phyloP scores from a whole-genome alignment of 2,329 filamentous ascomycete species.

The Aureobasidium sp. region DNA sequence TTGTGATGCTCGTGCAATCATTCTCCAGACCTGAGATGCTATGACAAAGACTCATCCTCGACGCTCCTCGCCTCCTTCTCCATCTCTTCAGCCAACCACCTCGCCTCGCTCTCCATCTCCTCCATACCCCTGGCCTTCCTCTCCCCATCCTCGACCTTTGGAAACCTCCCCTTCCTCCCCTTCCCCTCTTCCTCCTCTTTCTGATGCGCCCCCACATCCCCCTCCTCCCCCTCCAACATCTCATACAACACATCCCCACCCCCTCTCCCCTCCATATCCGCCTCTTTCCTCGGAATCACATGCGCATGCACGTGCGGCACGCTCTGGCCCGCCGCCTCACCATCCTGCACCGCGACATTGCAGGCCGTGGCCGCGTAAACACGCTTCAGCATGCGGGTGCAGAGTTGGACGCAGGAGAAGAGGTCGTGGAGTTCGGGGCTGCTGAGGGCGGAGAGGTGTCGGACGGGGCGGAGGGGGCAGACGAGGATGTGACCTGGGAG shows the following conservation, averaged over 20 bases:
- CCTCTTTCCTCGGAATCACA: conserved; percentile 64
- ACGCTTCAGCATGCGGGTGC: conserved; percentile 64
- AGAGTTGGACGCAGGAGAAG: conserved; percentile 75
- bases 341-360: conserved; percentile 94
- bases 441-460: conserved; percentile 66
- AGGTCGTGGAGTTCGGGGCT: conserved; percentile 69
- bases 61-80: conserved; percentile 30
- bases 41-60: neutral
- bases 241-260: conserved; percentile 71
- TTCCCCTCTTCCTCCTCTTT: conserved; percentile 39
- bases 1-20: neutral
- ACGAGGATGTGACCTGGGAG: conserved; percentile 89
- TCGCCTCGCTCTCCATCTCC: conserved; percentile 74
- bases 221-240: conserved; percentile 73
- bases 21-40: too few species aligned
- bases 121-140: conserved; percentile 57
- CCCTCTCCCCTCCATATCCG: conserved; percentile 48
- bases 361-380: conserved; percentile 61
- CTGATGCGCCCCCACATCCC: conserved; percentile 67
- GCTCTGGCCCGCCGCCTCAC: conserved; percentile 80
- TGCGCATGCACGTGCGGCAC: conserved; percentile 91
- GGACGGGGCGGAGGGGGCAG: conserved; percentile 58
- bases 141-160: conserved; percentile 56
- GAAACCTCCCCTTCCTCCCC: conserved; percentile 40
- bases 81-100: conserved; percentile 52